Conservation (phyloP, 1,284 basidiomycete genomes). For the Inonotus hispidus region DNA sequence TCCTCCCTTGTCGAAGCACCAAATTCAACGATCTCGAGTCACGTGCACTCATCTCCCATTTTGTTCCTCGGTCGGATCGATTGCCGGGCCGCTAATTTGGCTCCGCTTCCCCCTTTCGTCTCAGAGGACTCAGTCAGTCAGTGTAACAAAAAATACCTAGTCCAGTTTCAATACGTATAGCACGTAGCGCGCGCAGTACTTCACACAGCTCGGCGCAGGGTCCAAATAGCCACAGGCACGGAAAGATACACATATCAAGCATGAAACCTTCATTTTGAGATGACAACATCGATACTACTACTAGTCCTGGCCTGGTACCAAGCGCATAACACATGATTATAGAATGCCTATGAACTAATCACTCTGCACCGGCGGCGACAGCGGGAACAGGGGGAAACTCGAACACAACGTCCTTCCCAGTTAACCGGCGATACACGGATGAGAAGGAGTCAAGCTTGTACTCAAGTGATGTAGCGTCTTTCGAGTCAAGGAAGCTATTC, state of each 20-base stretch:
- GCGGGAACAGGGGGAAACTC: slow-evolving; percentile 72
- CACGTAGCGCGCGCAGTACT: not conserved
- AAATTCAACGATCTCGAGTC: slow-evolving; percentile 4
- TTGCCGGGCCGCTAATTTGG: not conserved
- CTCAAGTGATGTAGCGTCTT: slow-evolving; percentile 97
- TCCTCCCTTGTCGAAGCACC: not conserved
- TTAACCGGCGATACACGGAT: slow-evolving; percentile 90
- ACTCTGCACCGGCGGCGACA: slow-evolving; percentile 40
- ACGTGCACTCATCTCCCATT: slow-evolving; percentile 1
- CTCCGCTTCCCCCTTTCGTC: not conserved
- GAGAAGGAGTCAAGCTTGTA: slow-evolving; percentile 99
- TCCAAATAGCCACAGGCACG: not conserved
- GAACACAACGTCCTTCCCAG: slow-evolving; percentile 91
- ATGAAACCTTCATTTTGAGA: slow-evolving; percentile 16
- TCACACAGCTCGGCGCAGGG: not conserved
- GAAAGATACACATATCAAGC: slow-evolving; percentile 8
- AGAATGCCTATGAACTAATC: not conserved
- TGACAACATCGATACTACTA: not conserved
- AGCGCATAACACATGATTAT: slow-evolving; percentile 5
- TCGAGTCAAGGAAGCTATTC: slow-evolving; percentile 90
- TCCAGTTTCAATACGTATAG: slow-evolving; percentile 1
- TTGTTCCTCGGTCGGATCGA: not conserved
- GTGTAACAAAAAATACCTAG: not conserved
- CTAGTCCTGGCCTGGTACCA: not conserved
- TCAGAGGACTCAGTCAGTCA: not conserved